Percentiles rank a stretch among this genome's conserved stretches.
phyloP scores from a whole-genome alignment of 495 filamentous ascomycete species.

The Jackrogersella multiformis region DNA sequence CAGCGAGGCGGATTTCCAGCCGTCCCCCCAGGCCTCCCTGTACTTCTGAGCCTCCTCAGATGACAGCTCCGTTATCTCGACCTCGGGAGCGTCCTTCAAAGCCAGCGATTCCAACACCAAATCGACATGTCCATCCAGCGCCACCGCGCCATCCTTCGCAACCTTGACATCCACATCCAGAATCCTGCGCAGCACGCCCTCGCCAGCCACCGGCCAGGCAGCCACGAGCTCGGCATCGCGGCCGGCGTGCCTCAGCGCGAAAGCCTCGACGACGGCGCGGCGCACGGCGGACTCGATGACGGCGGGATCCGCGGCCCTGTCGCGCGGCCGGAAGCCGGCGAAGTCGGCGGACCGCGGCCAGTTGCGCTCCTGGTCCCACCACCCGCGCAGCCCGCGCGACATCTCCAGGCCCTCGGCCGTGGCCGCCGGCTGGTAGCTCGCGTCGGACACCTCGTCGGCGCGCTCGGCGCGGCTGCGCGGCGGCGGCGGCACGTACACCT shows the following conservation, averaged over 20 bases:
- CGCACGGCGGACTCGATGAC: conserved; percentile 61
- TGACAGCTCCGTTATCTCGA: conserved; percentile 9
- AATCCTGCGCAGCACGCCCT: conserved; percentile 27
- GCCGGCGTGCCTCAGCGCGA: conserved; percentile 58
- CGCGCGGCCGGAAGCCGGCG: conserved; percentile 50
- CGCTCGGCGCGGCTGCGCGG: conserved; percentile 33
- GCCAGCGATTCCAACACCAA: conserved; percentile 25
- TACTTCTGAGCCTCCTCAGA: conserved; percentile 43
- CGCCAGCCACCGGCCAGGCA: conserved; percentile 33
- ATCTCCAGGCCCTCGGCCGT: conserved; percentile 65
- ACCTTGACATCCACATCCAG: conserved; percentile 15
- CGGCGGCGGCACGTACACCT: conserved; percentile 29
- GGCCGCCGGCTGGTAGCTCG: conserved; percentile 65
- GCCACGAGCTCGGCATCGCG: conserved; percentile 35
- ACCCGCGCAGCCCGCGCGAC: conserved; percentile 64
- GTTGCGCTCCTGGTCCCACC: conserved; percentile 58
- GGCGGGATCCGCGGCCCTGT: conserved; percentile 50
- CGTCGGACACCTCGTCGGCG: conserved; percentile 45
- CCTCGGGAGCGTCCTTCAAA: background rate
- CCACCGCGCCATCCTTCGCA: conserved; percentile 38
- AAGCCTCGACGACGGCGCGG: conserved; percentile 68
- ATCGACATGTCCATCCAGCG: conserved; percentile 27
- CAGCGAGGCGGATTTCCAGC: conserved; percentile 66
- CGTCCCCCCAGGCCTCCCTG: conserved; percentile 51
- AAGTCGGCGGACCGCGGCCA: conserved; percentile 51